Conservation (phyloP, 2,329 filamentous ascomycete genomes). For the Diatrype stigma region DNA sequence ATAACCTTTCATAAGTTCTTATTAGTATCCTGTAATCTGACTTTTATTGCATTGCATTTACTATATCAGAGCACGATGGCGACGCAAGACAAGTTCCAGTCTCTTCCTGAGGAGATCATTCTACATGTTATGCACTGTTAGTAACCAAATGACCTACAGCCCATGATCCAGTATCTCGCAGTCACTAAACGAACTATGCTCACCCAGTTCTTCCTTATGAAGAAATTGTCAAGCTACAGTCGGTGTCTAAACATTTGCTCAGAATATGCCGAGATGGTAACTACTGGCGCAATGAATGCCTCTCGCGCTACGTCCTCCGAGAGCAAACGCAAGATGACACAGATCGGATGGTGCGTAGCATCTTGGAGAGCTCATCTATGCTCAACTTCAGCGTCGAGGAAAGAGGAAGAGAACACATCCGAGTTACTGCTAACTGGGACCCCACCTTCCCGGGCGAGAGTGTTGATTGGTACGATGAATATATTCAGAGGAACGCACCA, state of each 20-base stretch:
- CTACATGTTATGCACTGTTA: constrained; percentile 60
- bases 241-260: constrained; percentile 63
- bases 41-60: too few species aligned
- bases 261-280: constrained; percentile 67
- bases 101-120: constrained; percentile 61
- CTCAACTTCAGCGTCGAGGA: constrained; percentile 21
- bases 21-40: too few species aligned
- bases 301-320: constrained; percentile 64
- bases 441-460: constrained; percentile 67
- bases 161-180: constrained; percentile 1
- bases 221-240: constrained; percentile 65
- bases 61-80: too few species aligned
- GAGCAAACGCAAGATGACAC: constrained; percentile 36
- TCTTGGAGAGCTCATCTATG: constrained; percentile 14
- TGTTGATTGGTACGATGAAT: constrained; percentile 84
- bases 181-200: not conserved
- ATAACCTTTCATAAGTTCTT: too few species aligned
- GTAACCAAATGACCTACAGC: constrained; percentile 19
- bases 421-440: constrained; percentile 77
- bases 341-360: constrained; percentile 20
- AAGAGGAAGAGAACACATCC: constrained; percentile 38
- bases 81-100: constrained; percentile 35
- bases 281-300: constrained; percentile 73
- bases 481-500: constrained; percentile 74
- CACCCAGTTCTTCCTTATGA: constrained; percentile 46